A percentile compares a stretch with the other conserved stretches of the same genome.
phyloP scores from a whole-genome alignment of 23 red algal species.

The Gracilariopsis chorda region DNA sequence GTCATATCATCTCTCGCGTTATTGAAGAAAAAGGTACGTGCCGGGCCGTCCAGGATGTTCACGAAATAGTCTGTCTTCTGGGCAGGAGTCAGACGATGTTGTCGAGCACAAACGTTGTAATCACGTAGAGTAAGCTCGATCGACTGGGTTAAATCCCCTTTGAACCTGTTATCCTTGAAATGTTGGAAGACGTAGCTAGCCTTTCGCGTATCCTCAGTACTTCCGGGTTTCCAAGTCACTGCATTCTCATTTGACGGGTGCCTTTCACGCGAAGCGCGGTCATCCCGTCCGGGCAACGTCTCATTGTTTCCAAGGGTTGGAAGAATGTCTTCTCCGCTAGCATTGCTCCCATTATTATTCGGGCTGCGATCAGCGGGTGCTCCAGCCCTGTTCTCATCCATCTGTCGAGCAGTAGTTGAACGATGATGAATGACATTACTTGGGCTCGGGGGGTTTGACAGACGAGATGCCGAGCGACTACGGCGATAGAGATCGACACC shows the following conservation, averaged over 20 bases:
- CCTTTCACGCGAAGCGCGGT: neutral
- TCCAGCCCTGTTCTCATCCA: too few relatives aligned
- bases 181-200: slow-evolving; percentile 40
- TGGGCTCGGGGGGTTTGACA: too few relatives aligned
- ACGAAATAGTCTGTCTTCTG: slow-evolving; percentile 55
- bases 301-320: too few relatives aligned
- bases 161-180: slow-evolving; percentile 36
- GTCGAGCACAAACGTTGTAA: slow-evolving; percentile 35
- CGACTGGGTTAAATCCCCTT: slow-evolving; percentile 27
- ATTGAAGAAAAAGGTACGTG: slow-evolving; percentile 41
- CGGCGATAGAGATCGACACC: neutral
- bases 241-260: neutral
- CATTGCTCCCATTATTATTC: too few relatives aligned
- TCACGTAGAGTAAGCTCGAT: slow-evolving; percentile 31
- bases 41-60: slow-evolving; percentile 41
- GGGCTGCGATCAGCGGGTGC: too few relatives aligned
- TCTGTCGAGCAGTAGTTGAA: too few relatives aligned
- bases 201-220: neutral
- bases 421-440: neutral
- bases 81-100: neutral
- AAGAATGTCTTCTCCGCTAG: too few relatives aligned
- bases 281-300: too few relatives aligned
- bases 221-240: neutral
- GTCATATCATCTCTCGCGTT: slow-evolving; percentile 47
- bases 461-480: too few relatives aligned